Evolutionary conservation across 192 early-diverging fungal species (phyloP).

Genomic region (Entophlyctis helioformis): DNA sequence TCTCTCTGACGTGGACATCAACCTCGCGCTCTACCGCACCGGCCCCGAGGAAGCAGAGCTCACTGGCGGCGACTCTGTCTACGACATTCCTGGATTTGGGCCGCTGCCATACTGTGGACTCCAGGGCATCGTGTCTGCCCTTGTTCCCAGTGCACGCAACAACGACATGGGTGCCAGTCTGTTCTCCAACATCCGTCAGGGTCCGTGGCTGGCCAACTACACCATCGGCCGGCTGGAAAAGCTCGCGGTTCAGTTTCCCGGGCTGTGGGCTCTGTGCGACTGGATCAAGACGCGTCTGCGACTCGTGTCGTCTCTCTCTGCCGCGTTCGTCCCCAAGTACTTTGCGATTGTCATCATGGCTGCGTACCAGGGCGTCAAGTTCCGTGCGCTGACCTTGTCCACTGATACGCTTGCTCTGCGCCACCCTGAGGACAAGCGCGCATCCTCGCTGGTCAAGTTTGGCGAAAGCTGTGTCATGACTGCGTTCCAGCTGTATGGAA

Average conservation of each 20-base stretch:
- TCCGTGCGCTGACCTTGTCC: constrained; percentile 40
- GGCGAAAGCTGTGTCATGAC: constrained; percentile 35
- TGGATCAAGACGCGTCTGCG: constrained; percentile 57
- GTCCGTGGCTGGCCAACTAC: constrained; percentile 89
- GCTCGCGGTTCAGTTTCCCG: constrained; percentile 10
- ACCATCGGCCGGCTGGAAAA: constrained; percentile 57
- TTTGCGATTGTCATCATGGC: constrained; percentile 74
- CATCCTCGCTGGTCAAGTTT: constrained; percentile 57
- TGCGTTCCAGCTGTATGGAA: constrained; percentile 74
- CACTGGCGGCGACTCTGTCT: constrained; percentile 65
- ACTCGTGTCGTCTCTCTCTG: constrained; percentile 59
- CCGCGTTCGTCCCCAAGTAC: constrained; percentile 86
- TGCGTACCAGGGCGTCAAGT: constrained; percentile 60
- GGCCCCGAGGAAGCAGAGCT: constrained; percentile 82
- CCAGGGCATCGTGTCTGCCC: constrained; percentile 79
- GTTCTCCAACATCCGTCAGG: constrained; percentile 77
- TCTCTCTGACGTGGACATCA: constrained; percentile 62
- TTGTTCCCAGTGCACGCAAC: constrained; percentile 62
- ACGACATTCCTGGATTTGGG: constrained; percentile 84
- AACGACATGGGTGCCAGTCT: constrained; percentile 93
- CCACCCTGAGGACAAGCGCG: constrained; percentile 18
- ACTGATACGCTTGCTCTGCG: neutral
- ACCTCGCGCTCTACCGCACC: constrained; percentile 75
- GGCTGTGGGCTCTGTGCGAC: neutral
- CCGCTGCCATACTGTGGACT: constrained; percentile 78